Conservation (phyloP, 192 early-diverging fungal genomes). For the Rhizophagus sp. region DNA sequence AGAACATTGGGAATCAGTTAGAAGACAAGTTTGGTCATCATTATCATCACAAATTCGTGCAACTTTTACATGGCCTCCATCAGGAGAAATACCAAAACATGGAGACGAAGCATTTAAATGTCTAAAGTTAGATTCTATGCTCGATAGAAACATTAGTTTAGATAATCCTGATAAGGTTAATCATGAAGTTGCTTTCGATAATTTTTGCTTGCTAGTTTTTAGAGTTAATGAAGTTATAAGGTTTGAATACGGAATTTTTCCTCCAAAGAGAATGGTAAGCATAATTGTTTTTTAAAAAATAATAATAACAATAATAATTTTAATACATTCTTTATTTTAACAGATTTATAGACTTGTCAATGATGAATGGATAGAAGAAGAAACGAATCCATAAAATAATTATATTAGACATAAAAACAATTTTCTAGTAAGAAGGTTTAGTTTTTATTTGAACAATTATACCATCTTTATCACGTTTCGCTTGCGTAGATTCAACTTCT, state of each 20-base stretch:
- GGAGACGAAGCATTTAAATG: conserved; percentile 59
- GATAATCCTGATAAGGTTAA: conserved; percentile 56
- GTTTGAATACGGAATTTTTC: conserved; percentile 50
- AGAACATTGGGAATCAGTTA: conserved; percentile 71
- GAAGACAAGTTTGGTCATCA: conserved; percentile 57
- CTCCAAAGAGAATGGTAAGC: conserved; percentile 54
- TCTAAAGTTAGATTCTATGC: conserved; percentile 53
- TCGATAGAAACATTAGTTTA: conserved; percentile 32
- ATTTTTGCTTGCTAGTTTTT: conserved; percentile 73
- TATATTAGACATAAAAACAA: too few species aligned
- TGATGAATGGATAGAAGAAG: neutral
- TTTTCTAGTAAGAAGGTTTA: neutral
- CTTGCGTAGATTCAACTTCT: neutral
- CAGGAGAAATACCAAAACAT: conserved; percentile 54
- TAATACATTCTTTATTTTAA: neutral
- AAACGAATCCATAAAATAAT: neutral
- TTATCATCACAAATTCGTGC: conserved; percentile 60
- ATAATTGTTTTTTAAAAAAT: neutral
- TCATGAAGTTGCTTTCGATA: conserved; percentile 73
- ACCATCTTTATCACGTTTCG: neutral
- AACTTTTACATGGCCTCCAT: conserved; percentile 68
- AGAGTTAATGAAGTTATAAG: conserved; percentile 65
- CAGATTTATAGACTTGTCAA: neutral
- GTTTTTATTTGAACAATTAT: conserved; percentile 4
- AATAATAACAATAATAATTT: too few species aligned